Base-by-base conservation (phyloP, 2,329 filamentous ascomycete genomes). In the Aureobasidium leucospermi region DNA sequence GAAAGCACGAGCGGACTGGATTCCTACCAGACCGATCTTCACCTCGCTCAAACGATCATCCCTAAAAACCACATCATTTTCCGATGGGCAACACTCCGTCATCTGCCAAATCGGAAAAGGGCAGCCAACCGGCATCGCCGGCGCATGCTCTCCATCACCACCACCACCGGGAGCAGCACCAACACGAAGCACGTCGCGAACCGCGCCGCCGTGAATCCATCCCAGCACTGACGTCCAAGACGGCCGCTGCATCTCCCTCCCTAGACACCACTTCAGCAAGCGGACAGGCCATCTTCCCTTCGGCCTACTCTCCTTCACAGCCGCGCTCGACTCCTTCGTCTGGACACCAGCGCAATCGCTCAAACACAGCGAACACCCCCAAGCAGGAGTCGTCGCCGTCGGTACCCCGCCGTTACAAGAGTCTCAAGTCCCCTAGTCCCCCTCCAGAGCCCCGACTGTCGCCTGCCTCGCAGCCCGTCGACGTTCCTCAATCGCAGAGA, bases 71-170 rank as follows among this genome's bases (percentile, higher is more conserved):
- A 39, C 51, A 34, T 32, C 52, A 45, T 31, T n/a, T 16, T 28
- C 46, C 41, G 28, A 79, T 79, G 77, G 77, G 77, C 65, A 78
- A 78, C 68, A 75, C 73, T 68, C 74, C 75, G 67, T 78, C 75
- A 64, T 64, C 58, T 32, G 46, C 49, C 49, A 60, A 63, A 53
- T 31, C 60, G 41, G 58, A 60, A 29, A 58, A 48, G 55, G 55
- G 55, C 43, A 58, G 55, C 34, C 55, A 58, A 23, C 55, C 55
- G 28, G 42, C 55, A 8, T 58, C 55, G 55, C 55, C 55, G n/a
- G 55, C 55, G 19, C 55, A 58, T 5, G 55, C 55, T 4, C 43
- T 48, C 6, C 55, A 58, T 34, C 42, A 58, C 23, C 45, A 56
- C 43, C 60, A 60, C 59, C 53, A 64, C 59, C 28, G 48, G 36